Conservation (phyloP, 306 rosid genomes). For the Lotus japonicus region DNA sequence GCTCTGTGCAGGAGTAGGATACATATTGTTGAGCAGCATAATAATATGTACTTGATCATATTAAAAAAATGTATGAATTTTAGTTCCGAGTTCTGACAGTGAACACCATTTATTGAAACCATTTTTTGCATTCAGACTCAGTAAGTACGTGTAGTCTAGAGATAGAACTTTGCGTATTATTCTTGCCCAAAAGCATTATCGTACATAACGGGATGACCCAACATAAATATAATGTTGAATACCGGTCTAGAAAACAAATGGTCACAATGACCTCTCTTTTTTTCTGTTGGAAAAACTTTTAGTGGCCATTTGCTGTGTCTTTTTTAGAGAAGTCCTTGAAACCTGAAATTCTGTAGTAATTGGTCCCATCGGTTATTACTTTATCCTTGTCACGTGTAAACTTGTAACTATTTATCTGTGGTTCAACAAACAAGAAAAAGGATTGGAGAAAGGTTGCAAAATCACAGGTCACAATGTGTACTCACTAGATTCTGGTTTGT, state of each 20-base stretch:
- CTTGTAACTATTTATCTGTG: not conserved
- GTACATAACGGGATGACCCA: not conserved
- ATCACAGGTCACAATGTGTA: not conserved
- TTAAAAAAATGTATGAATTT: too few species aligned
- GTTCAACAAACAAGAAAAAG: not conserved
- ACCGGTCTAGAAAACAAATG: not conserved
- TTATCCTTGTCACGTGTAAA: not conserved
- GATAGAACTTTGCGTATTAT: not conserved
- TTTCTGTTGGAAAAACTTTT: not conserved
- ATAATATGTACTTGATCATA: not conserved
- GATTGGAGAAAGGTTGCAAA: not conserved
- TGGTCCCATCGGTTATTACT: not conserved
- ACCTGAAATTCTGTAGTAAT: not conserved
- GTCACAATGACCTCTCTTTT: not conserved
- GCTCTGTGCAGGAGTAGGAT: not conserved
- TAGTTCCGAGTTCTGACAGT: too few species aligned
- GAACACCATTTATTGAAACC: not conserved
- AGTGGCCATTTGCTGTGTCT: not conserved
- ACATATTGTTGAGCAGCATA: not conserved
- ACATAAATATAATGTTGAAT: not conserved
- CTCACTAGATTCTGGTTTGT: not conserved
- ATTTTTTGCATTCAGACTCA: too few species aligned
- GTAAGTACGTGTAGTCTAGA: not conserved
- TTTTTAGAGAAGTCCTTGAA: slow-evolving; percentile 2
- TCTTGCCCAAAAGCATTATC: not conserved